Evolutionary conservation across 345 rosid species (phyloP).

Genomic region (Anacardium occidentale): DNA sequence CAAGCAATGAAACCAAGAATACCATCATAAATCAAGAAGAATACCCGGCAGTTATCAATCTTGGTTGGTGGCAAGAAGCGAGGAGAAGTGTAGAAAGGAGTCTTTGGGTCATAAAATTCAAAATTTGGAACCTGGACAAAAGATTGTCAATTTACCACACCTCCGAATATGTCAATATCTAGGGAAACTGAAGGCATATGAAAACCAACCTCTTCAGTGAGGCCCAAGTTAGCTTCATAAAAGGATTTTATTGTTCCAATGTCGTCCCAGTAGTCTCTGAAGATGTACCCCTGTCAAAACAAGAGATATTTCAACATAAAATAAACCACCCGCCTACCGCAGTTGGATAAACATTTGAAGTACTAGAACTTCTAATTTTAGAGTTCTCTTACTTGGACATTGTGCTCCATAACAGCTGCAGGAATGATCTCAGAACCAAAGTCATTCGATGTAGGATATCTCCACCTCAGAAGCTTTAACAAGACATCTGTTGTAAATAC

Average conservation of each 20-base stretch:
- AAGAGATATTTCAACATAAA: constrained; percentile 9
- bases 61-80: constrained; percentile 87
- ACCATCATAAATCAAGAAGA: constrained; percentile 14
- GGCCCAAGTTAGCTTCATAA: constrained; percentile 91
- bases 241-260: constrained; percentile 89
- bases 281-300: constrained; percentile 59
- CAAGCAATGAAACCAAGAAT: constrained; percentile 13
- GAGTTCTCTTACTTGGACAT: constrained; percentile 61
- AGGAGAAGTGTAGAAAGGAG: constrained; percentile 93
- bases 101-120: constrained; percentile 81
- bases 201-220: constrained; percentile 73
- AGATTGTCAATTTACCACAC: background rate
- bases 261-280: constrained; percentile 93
- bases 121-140: constrained; percentile 65
- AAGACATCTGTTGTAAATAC: constrained; percentile 72
- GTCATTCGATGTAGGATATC: constrained; percentile 80
- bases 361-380: background rate
- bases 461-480: constrained; percentile 67
- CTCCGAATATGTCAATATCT: background rate
- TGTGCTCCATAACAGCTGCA: constrained; percentile 74
- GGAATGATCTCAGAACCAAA: constrained; percentile 96
- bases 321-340: background rate
- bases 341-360: constrained; percentile 2
- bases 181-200: background rate
- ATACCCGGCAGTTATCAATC: constrained; percentile 75